Evolutionary conservation across 2,329 filamentous ascomycete species (phyloP), one percentile per base, ranked within the genome.

Genomic region (Huntiella moniliformis): DNA sequence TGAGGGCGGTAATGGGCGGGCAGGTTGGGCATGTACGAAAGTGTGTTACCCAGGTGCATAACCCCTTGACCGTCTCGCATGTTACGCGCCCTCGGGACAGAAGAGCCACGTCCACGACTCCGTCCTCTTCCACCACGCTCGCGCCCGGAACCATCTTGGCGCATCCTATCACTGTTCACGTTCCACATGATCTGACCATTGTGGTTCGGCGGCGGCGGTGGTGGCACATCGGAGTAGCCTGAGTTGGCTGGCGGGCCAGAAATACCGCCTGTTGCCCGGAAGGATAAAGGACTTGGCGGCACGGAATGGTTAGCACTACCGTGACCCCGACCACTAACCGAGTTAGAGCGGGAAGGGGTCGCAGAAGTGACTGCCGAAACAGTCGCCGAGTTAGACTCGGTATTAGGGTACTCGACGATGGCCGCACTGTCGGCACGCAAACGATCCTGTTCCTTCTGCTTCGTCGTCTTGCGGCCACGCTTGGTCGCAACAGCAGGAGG

Each of bases 181-280:
- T 49, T 49, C 47, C 47, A 49, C 47, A 49, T 49, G 35, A 49
- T 46, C 31, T 49, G 47, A n/a, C 47, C 47, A 35, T 49, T 49
- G 44, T 49, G 44, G 32, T 49, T 49, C 3, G 44, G 47, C 2
- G 47, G 47, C 13, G 40, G 38, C 5, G 47, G 44, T 11, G 22
- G 22, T 6, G 38, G 35, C 15, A 38, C 39, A 4, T 42, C 44
- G 10, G 39, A 38, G 7, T 38, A 46, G 5, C 32, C 34, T 8
- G 42, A 32, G 3, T 38, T 41, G 15, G 44, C 46, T 11, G 47
- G 40, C 6, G 39, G 47, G 5, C 22, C 47, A 17, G 34, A 33
- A 10, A 49, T 35, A 5, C 36, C 45, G 12, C 43, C 32, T 22
- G 43, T 49, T 11, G 44, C 39, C 31, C 15, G 16, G 13, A 12